A percentile compares a stretch with the other conserved stretches of the same genome.
phyloP scores from a whole-genome alignment of 371 early-diverging fungal genomes.

The Dichotomocladium elegans region DNA sequence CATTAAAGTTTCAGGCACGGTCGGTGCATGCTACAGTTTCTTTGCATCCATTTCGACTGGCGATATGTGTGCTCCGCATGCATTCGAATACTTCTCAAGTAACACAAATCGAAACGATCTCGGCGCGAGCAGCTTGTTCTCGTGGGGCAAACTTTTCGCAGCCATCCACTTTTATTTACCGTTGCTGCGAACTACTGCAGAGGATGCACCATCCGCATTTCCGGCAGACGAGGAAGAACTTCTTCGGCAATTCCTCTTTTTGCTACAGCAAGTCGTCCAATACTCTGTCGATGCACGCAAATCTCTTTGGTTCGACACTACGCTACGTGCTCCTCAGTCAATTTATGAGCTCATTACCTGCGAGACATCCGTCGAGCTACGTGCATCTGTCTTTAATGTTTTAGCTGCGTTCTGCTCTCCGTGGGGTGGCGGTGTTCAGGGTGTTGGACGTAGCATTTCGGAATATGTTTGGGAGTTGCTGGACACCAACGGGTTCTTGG shows the following conservation, averaged over 20 bases:
- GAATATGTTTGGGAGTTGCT: constrained; percentile 26
- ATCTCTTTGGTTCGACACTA: constrained; percentile 22
- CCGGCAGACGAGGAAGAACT: constrained; percentile 28
- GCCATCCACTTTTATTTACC: constrained; percentile 31
- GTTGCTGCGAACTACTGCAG: constrained; percentile 6
- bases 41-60: constrained; percentile 39
- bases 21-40: constrained; percentile 32
- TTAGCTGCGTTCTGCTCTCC: constrained; percentile 39
- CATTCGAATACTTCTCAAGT: constrained; percentile 22
- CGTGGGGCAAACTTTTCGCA: constrained; percentile 40
- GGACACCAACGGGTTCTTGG: constrained; percentile 26
- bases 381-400: constrained; percentile 34
- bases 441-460: constrained; percentile 23
- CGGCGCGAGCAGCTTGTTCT: constrained; percentile 21
- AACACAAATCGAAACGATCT: constrained; percentile 17
- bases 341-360: constrained; percentile 17
- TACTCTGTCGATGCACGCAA: constrained; percentile 29
- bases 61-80: constrained; percentile 24
- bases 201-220: constrained; percentile 11
- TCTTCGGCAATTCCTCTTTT: constrained; percentile 20
- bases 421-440: constrained; percentile 34
- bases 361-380: constrained; percentile 24
- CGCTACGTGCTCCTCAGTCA: constrained; percentile 5
- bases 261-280: constrained; percentile 36
- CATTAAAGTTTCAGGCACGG: constrained; percentile 25